Evolutionary conservation across 139 green algal genomes (phyloP), one percentile per base, ranked within the genome.

Genomic region (Zygnema circumcarinatum): DNA sequence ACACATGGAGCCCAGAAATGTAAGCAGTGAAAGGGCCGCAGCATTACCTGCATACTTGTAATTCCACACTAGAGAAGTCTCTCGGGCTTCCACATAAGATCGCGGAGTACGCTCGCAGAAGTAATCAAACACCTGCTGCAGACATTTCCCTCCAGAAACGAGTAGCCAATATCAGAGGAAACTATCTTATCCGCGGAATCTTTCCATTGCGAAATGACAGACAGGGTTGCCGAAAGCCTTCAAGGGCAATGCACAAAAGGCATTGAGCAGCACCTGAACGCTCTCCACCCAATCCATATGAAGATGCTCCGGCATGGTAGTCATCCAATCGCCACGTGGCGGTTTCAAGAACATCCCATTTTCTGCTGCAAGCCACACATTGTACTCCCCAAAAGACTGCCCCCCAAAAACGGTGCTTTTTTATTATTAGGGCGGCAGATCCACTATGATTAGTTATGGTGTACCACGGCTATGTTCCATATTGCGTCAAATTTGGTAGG

Each of bases 31-130:
- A n/a, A n/a, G n/a, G n/a, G n/a, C n/a, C n/a, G n/a, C n/a, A n/a
- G n/a, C n/a, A n/a, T 11, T 16, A 78, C 69, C 69, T 39, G 69
- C 69, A 87, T 97, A 95, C 85, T 98, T 98, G 93, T 97, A 98
- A 93, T 98, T 98, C 97, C 97, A 99, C 52, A 99, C 96, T 42
- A 99, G 88, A 38, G 89, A 95, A 11, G 96, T 99, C 82, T 98
- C 97, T 1, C 97, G 90, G 33, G 92, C 88, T 89, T 99, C 95
- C 56, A 99, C 96, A 84, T 97, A 98, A 41, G 88, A 90, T 29
- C 97, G 92, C 2, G 97, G 97, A 31, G 97, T 99, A 84, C 97
- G 93, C 93, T 99, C 96, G 83, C 96, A 98, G 81, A 99, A 99
- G 92, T 98, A 98, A 79, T 99, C 97, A 76, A 99, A 98, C 38